Base-by-base conservation (phyloP, 805 yeast genomes). In the Candida insectorum region DNA sequence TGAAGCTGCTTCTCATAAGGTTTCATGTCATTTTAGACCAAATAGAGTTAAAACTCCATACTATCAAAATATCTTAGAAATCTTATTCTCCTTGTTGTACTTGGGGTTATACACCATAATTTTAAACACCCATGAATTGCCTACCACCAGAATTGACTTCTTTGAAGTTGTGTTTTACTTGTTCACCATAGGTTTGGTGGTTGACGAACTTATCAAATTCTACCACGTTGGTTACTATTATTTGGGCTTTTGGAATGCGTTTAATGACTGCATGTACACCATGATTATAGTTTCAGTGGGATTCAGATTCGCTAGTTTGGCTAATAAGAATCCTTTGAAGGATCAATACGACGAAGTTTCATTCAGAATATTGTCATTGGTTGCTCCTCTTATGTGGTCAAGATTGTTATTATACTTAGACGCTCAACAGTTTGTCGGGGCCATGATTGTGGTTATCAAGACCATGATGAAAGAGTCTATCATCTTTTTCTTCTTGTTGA, bases 311-410 rank as follows among this genome's bases (percentile, higher is more conserved):
- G 41, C 62, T n/a, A 71, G 70, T 35, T 48, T 64, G 31, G 36
- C 54, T 16, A 34, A 37, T 29, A 54, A 52, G 6, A 43, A 41
- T 6, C 28, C 14, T 26, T 51, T 18, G 47, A 43, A 51, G 22
- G 60, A 54, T 19, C 42, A 41, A 17, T 63, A 74, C 46, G 85
- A 79, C 49, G 69, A 71, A 42, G 64, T 77, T 5, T 72, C 94
- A 0, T 85, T 79, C 53, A 63, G 94, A 41, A 54, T 85, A 2
- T 58, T 87, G 30, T 79, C 95, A 0, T 72, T 88, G 49, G 88
- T 85, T 10, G 83, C 95, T 5, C 96, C 96, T 2, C 66, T 87
- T 44, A 79, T 87, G 74, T 87, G 95, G 94, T 73, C 84, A 2
- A 69, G 96, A 31, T 62, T 87, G 31, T 60, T 87, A 36, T 67